These are phyloP conservation scores for Paraconiothyrium brasiliense DNA, from an alignment of 2,329 filamentous ascomycete species.

Conservation along the genomic window DNA sequence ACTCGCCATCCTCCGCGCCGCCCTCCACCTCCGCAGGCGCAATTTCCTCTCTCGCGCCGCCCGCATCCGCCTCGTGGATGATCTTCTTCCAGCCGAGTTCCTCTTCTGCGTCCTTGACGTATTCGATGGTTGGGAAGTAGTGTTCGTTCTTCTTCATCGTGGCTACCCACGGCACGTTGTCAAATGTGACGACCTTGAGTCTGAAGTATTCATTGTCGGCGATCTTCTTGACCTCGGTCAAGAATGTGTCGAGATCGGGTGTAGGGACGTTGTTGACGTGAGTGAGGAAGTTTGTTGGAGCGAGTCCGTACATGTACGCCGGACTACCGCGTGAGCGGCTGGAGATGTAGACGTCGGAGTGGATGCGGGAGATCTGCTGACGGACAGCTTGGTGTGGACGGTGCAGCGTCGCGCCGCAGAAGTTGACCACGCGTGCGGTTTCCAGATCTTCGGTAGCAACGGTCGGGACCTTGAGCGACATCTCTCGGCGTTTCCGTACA, in stretches of 20 bases:
- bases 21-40: slow-evolving; percentile 19
- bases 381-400: slow-evolving; percentile 94
- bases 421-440: slow-evolving; percentile 89
- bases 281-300: slow-evolving; percentile 96
- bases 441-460: slow-evolving; percentile 90
- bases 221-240: slow-evolving; percentile 84
- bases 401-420: slow-evolving; percentile 94
- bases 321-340: slow-evolving; percentile 64
- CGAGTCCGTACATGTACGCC: slow-evolving; percentile 74
- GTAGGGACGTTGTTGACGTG: slow-evolving; percentile 92
- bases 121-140: slow-evolving; percentile 79
- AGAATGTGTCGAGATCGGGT: slow-evolving; percentile 80
- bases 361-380: slow-evolving; percentile 95
- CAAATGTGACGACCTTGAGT: slow-evolving; percentile 95
- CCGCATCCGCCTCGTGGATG: slow-evolving; percentile 61
- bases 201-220: slow-evolving; percentile 98
- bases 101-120: slow-evolving; percentile 64
- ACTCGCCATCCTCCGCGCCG: neutral
- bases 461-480: slow-evolving; percentile 80
- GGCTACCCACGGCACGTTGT: slow-evolving; percentile 98
- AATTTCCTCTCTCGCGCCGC: slow-evolving; percentile 45
- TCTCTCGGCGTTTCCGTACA: slow-evolving; percentile 83
- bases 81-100: slow-evolving; percentile 67
- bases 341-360: slow-evolving; percentile 95
- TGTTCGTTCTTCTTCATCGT: slow-evolving; percentile 99